These are phyloP conservation scores for Oenanthe javanica DNA, from an alignment of 140 eudicot species.

Conservation along the genomic window DNA sequence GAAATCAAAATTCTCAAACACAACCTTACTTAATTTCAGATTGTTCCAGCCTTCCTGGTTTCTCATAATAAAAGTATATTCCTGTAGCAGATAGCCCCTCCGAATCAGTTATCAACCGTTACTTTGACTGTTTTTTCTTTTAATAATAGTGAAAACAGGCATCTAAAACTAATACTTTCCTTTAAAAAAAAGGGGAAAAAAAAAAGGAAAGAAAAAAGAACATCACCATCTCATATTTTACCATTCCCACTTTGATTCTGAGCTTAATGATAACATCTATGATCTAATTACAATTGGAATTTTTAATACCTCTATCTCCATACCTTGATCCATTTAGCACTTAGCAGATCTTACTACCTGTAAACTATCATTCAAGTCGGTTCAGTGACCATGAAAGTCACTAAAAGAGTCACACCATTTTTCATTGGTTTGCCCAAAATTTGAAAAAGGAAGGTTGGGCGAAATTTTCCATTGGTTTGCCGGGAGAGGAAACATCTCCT, in stretches of 20 bases:
- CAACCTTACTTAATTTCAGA: no score
- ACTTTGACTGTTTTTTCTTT: no score
- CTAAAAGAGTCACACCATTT: neutral
- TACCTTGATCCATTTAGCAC: neutral
- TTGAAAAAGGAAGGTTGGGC: neutral
- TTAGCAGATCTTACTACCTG: neutral
- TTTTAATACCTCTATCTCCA: neutral
- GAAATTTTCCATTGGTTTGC: no score
- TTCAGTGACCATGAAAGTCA: neutral
- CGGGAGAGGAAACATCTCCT: neutral
- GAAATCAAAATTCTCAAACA: no score
- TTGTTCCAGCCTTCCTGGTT: no score
- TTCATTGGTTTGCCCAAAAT: neutral
- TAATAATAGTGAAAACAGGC: no score
- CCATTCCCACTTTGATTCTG: neutral
- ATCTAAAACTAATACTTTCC: neutral
- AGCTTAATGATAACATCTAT: neutral
- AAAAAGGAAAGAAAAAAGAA: no score
- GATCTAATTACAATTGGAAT: neutral
- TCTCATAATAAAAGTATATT: no score
- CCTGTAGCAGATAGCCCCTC: neutral
- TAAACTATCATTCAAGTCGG: neutral
- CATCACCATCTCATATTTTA: neutral
- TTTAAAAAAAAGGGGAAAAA: no score
- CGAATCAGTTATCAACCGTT: neutral